These are phyloP conservation scores for Gaeumannomyces sp. DNA, from an alignment of 2,329 filamentous ascomycete genomes.

Conservation along the genomic window DNA sequence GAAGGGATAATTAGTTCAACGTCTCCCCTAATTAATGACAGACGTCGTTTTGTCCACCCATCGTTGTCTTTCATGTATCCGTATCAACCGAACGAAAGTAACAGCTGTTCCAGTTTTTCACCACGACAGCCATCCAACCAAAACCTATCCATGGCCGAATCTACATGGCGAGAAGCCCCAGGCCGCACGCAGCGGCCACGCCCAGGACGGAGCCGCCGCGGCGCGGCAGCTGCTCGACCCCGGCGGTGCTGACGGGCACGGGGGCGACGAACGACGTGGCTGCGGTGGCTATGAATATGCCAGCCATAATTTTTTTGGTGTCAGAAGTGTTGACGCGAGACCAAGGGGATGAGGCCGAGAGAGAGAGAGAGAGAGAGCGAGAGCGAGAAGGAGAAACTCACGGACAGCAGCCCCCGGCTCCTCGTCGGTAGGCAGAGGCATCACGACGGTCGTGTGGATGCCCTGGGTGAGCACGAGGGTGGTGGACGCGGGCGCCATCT, in stretches of 20 bases:
- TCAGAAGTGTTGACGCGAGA: too few species aligned
- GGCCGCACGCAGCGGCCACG: slow-evolving; percentile 2
- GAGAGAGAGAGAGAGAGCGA: too few species aligned
- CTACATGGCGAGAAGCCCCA: slow-evolving; percentile 29
- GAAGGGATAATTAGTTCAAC: neutral
- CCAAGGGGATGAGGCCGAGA: too few species aligned
- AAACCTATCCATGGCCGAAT: neutral
- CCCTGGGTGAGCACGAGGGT: neutral
- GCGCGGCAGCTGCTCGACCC: slow-evolving; percentile 1
- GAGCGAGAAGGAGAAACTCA: neutral
- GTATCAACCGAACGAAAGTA: neutral
- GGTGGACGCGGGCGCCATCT: neutral
- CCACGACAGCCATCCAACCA: neutral
- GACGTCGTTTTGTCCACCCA: neutral
- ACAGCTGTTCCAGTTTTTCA: neutral
- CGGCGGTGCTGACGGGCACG: slow-evolving; percentile 2
- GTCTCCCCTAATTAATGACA: neutral
- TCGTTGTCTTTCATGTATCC: too few species aligned
- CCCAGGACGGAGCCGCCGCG: slow-evolving; percentile 6
- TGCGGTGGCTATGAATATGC: too few species aligned
- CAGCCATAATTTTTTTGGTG: too few species aligned
- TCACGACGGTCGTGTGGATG: neutral
- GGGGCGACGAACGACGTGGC: neutral
- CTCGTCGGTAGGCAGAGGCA: neutral
- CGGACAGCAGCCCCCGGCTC: neutral